These are phyloP conservation scores for Wickerhamomyces pijperi DNA, from an alignment of 805 yeast genomes.

Conservation along the genomic window DNA sequence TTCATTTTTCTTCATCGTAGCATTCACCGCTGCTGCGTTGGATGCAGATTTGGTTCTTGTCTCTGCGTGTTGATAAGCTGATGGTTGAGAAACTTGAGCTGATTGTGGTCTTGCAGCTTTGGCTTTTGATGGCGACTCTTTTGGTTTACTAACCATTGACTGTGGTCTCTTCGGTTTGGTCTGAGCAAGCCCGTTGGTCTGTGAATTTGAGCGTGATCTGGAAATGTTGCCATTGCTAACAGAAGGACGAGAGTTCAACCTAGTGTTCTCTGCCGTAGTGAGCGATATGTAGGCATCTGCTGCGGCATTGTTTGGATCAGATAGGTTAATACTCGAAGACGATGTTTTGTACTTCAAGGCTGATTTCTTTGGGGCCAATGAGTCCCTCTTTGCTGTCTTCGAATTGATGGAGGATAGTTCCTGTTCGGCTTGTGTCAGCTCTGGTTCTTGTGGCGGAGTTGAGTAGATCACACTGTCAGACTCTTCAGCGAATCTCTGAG, in stretches of 20 bases:
- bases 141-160: neutral
- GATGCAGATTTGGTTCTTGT: constrained; percentile 7
- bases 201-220: constrained; percentile 15
- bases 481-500: neutral
- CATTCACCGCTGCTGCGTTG: constrained; percentile 30
- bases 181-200: neutral
- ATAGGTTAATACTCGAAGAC: constrained; percentile 13
- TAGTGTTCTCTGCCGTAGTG: constrained; percentile 72
- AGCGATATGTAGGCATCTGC: constrained; percentile 54
- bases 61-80: neutral
- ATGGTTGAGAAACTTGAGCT: neutral
- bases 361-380: constrained; percentile 31
- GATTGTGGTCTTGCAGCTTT: constrained; percentile 3
- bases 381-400: constrained; percentile 21
- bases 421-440: neutral
- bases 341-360: constrained; percentile 25
- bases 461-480: too few relatives aligned
- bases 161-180: constrained; percentile 3
- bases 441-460: neutral
- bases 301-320: constrained; percentile 28
- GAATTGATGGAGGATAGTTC: constrained; percentile 20
- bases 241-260: constrained; percentile 51
- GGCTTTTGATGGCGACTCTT: constrained; percentile 1
- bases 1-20: constrained; percentile 36
- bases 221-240: constrained; percentile 15